Base-by-base conservation (phyloP, 2,329 filamentous ascomycete genomes). In the Neonectria sp. region DNA sequence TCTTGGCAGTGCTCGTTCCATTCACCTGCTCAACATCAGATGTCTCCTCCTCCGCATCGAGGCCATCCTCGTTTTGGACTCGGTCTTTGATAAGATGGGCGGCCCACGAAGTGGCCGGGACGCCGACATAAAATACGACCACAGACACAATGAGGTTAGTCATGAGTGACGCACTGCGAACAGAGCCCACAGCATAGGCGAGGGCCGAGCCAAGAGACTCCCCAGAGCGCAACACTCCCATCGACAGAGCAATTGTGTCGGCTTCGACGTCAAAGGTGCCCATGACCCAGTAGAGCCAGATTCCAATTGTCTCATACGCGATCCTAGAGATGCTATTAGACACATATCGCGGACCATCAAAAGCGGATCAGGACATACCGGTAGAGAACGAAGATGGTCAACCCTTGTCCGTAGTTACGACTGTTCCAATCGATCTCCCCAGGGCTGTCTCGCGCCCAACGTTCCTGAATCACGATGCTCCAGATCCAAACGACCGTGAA, bases 401-500 rank as follows among this genome's bases (percentile, higher is more conserved):
- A 33, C 3, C 46, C 46, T 24, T 60, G 57, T 13, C 33, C 40
- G 17, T 43, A 60, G 57, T 52, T 60, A 17, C 29, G 31, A 9
- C 57, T 60, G 24, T 46, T 40, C 57, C 57, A 52, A 43, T 60
- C 57, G 12, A 52, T 60, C 15, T 52, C 57, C 3, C 57, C 46
- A 3, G 46, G 57, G 46, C 25, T 60, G 24, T 60, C 46, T 21
- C 40, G 51, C 9, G 46, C 57, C 57, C 57, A 60, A 9, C 57
- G 57, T 6, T 60, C 57, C 24, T 60, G 57, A 37, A 60, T 43
- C 25, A 45, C 57, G 24, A 60, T 45, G 25, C 52, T 60, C 57
- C 57, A 60, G 11, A 60, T 45, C 57, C 45, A 48, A 12, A 48
- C 45, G 45, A 48, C 7, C 11, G 45, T 25, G 11, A 48, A 27